Evolutionary conservation across 768 basidiomycete species (phyloP), one percentile per base, ranked within the genome.

Genomic region (Antrodiella citrinella): DNA sequence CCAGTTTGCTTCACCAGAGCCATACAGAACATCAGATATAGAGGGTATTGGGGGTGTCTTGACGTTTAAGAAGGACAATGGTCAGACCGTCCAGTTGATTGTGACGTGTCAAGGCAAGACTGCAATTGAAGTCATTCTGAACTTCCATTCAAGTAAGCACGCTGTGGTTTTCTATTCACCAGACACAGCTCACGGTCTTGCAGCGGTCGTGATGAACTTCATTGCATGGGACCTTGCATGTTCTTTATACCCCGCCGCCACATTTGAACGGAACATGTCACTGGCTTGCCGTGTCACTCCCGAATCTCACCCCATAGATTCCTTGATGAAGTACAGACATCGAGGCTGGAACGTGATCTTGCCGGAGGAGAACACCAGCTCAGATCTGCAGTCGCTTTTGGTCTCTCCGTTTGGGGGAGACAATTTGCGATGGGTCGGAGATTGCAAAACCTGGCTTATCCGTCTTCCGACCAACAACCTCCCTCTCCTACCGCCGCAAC

Each of bases 141-240:
- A 56, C 4, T 78, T 77, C 48, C 77, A 78, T 49, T 73, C 71
- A 0, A 75, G 76, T 78, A 30, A 22, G 74, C 48, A 10, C 39
- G n/a, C n/a, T n/a, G n/a, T n/a, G n/a, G n/a, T n/a, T n/a, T n/a
- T n/a, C n/a, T n/a, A 4, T 18, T 3, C 13, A 21, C 13, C 3
- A 3, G 44, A 38, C 39, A n/a, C 15, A 10, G 26, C 9, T 13
- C 3, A 38, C 39, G 19, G 21, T n/a, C n/a, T 3, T 23, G 20
- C 43, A 72, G 72, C 72, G 2, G 65, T 64, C 44, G 72, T 73
- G 1, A 70, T 73, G 67, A 77, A 77, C 50, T 49, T 74, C 0
- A 72, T 77, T 51, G 62, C 69, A 0, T 67, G 66, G 54, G 60
- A 70, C 4, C 58, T 58, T 0, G 76, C 73, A 0, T 74, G 72